Percentiles rank a stretch among this genome's conserved stretches.
phyloP scores from a whole-genome alignment of 2,329 filamentous ascomycete genomes.

The Colletotrichum filicis region DNA sequence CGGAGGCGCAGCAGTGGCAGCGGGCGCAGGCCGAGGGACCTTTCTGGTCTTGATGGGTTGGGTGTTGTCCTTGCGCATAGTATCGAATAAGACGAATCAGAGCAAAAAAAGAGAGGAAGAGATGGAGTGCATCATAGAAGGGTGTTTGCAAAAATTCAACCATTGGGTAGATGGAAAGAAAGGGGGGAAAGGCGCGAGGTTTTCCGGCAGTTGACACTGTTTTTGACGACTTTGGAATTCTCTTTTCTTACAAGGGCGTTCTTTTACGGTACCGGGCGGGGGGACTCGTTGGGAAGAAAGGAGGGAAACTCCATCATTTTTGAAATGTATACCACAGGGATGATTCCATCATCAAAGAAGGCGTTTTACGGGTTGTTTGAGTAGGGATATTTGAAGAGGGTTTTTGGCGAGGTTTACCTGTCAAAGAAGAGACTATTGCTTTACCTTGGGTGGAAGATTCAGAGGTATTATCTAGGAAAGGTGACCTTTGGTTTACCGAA shows the following conservation, averaged over 20 bases:
- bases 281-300: not conserved
- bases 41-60: conserved; percentile 11
- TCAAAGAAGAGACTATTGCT: not conserved
- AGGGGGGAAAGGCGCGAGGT: too few relatives aligned
- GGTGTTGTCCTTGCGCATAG: not conserved
- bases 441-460: not conserved
- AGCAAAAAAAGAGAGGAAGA: not conserved
- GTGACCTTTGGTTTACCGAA: not conserved
- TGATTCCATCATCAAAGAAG: not conserved
- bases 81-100: not conserved
- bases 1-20: conserved; percentile 31
- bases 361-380: not conserved
- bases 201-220: not conserved
- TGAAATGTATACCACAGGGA: not conserved
- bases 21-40: conserved; percentile 21
- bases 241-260: not conserved
- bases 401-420: not conserved
- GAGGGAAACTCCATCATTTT: not conserved
- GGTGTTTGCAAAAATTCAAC: too few relatives aligned
- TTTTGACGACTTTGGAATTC: not conserved
- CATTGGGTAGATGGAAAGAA: not conserved
- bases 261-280: not conserved
- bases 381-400: not conserved
- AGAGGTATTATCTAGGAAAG: not conserved
- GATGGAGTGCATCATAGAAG: not conserved